Percentiles rank a stretch among this genome's conserved stretches.
Conservation (phyloP, 176 grass and related monocot genomes). For the Zea luxurians region DNA sequence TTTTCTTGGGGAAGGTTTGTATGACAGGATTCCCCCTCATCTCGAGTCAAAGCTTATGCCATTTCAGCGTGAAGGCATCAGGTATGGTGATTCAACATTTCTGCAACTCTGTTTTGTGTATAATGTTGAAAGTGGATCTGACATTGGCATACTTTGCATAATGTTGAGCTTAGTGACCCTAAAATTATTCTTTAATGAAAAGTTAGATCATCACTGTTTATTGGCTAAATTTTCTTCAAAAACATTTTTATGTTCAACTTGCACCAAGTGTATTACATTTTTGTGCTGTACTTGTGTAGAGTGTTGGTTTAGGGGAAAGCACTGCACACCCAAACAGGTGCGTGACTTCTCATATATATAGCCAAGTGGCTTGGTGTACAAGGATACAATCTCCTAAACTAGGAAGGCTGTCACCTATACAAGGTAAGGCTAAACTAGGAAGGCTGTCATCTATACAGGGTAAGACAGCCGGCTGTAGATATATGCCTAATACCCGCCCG, state of each 20-base stretch:
- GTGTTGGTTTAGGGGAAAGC: no score
- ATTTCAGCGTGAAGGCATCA: slow-evolving; percentile 88
- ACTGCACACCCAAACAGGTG: no score
- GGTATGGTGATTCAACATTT: slow-evolving; percentile 48
- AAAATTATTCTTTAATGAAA: neutral
- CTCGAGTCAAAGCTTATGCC: slow-evolving; percentile 79
- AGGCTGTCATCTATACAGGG: no score
- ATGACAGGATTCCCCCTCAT: slow-evolving; percentile 69
- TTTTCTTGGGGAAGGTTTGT: slow-evolving; percentile 63
- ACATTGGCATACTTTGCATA: slow-evolving; percentile 12
- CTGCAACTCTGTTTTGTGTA: neutral
- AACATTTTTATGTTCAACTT: slow-evolving; percentile 2
- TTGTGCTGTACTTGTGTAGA: neutral
- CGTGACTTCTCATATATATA: no score
- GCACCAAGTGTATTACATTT: neutral
- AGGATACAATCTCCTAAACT: no score
- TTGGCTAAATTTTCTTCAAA: neutral
- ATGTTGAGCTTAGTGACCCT: slow-evolving; percentile 6
- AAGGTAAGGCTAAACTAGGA: no score
- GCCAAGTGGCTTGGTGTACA: no score
- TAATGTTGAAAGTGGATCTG: neutral
- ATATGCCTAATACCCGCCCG: no score
- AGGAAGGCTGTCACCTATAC: no score
- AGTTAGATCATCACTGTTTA: neutral
- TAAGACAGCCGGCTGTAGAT: no score